Base-by-base conservation (phyloP, 805 yeast genomes). In the Cyberlindnera maritima region DNA sequence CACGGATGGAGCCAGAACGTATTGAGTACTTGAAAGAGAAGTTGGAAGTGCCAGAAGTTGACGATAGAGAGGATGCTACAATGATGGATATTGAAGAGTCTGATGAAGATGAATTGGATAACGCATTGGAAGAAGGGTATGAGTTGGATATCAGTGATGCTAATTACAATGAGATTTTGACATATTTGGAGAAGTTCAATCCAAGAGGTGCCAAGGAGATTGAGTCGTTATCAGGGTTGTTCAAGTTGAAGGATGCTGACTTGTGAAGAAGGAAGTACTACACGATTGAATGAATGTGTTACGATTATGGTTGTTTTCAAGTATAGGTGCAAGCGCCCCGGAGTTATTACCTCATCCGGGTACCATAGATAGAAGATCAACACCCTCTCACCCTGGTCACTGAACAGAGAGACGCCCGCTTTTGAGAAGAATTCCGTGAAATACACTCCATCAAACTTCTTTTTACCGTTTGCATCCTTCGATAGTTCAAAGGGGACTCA, bases 1-100 rank as follows among this genome's bases (percentile, higher is more conserved):
- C 71, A 69, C 58, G 65, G 72, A 58, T 53, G 52, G 66, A 56
- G 55, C 66, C 41, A 47, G 66, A 68, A 12, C 74, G 74, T 46
- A 72, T 85, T 50, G 68, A 66, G 9, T 72, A 63, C 25, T 68
- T 68, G 4, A 36, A 70, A 63, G 25, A 67, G 56, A 54, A 67
- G 51, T 10, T 64, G 52, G 33, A 64, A 49, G 19, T 51, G 36
- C 38, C 60, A 6, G 60, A 44, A 15, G 58, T 43, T 11, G 63
- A 60, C 3, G 64, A 55, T 2, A 25, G 14, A 11, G 43, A 23
- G 13, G 62, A 59, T 17, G 64, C 62, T 23, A 62, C 60, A 14
- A 56, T 53, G 7, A 58, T 59, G 2, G 66, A 64, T 36, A 67
- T 62, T 9, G 61, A 54, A 1, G 63, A 53, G 1, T 46, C 58